Evolutionary conservation across 1,139 yeast genomes (phyloP).

Genomic region (Tardiomyces digboiensis): DNA sequence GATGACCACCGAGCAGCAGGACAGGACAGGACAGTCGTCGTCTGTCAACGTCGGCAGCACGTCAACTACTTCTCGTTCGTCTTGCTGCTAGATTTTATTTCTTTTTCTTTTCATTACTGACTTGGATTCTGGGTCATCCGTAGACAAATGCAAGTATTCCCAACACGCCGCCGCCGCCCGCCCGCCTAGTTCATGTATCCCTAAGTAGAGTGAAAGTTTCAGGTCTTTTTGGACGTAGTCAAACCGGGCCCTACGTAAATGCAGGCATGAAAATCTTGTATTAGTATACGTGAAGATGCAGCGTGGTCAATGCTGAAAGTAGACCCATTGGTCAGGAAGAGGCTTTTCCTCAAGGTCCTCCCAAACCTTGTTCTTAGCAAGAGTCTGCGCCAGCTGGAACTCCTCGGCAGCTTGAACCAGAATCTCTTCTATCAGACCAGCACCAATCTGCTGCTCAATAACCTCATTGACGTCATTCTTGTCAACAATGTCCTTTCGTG

Average conservation of each 20-base stretch:
- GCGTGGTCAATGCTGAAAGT: slow-evolving; percentile 14
- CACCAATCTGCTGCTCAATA: slow-evolving; percentile 69
- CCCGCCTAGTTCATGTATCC: not conserved
- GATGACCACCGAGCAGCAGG: slow-evolving; percentile 33
- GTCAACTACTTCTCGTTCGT: not conserved
- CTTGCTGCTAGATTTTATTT: not conserved
- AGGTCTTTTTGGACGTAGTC: not conserved
- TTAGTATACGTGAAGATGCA: too few relatives aligned
- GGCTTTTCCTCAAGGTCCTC: slow-evolving; percentile 33
- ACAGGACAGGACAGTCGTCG: slow-evolving; percentile 12
- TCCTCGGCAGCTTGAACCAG: slow-evolving; percentile 81
- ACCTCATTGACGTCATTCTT: slow-evolving; percentile 50
- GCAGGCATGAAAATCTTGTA: not conserved
- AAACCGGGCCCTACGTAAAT: not conserved
- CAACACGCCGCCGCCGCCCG: not conserved
- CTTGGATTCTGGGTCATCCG: not conserved
- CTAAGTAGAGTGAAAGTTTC: not conserved
- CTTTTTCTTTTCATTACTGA: not conserved
- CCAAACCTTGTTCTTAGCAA: slow-evolving; percentile 61
- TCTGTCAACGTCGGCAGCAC: slow-evolving; percentile 8
- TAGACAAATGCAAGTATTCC: not conserved
- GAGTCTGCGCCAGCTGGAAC: slow-evolving; percentile 53
- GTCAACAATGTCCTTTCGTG: slow-evolving; percentile 62
- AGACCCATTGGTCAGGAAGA: slow-evolving; percentile 31
- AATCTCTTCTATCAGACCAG: slow-evolving; percentile 79